Evolutionary conservation across 2,329 filamentous ascomycete species (phyloP), one percentile per base, ranked within the genome.

Genomic region (Fusarium palustre): DNA sequence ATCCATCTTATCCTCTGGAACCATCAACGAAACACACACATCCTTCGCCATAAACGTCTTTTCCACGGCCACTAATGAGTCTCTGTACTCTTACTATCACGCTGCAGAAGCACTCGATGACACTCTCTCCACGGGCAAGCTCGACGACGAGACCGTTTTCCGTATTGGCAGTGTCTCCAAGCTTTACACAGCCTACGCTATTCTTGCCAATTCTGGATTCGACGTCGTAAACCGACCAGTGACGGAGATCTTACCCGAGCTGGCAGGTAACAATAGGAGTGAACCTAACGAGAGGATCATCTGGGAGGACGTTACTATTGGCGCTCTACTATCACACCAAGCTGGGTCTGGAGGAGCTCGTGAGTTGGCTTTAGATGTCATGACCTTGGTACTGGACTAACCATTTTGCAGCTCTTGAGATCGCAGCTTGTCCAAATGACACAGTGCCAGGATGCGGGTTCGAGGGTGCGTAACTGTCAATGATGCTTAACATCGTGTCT

Each of bases 21-120:
- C 7, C 1, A 33, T 75, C 15, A 68, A 75, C 61, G 24, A 57
- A 3, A 71, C 69, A 4, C 62, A 72, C 16, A 52, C 65, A 0
- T 53, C 69, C 15, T 74, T 75, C 7, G 42, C 69, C 15, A 46
- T 76, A 1, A 75, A 76, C 13, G 74, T 76, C 24, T 76, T 75
- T 33, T 76, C 73, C 0, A 65, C 74, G 0, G 60, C 63, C 0
- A 75, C 74, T 0, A 76, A 76, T 7, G 38, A 49, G 3, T 75
- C 72, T 7, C 22, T 76, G 5, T 76, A 72, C 18, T 75, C 49
- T 22, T 69, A 75, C 34, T 67, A 46, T 8, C 71, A 76, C 24
- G 48, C 59, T 4, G 74, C 71, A 1, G 55, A 71, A 3, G 61
- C 52, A 0, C 56, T 66, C 1, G 42, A 75, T 0, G 42, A 52